These are phyloP conservation scores for Aspergillus pseudoterreus DNA, from an alignment of 2,329 filamentous ascomycete species.

Conservation along the genomic window DNA sequence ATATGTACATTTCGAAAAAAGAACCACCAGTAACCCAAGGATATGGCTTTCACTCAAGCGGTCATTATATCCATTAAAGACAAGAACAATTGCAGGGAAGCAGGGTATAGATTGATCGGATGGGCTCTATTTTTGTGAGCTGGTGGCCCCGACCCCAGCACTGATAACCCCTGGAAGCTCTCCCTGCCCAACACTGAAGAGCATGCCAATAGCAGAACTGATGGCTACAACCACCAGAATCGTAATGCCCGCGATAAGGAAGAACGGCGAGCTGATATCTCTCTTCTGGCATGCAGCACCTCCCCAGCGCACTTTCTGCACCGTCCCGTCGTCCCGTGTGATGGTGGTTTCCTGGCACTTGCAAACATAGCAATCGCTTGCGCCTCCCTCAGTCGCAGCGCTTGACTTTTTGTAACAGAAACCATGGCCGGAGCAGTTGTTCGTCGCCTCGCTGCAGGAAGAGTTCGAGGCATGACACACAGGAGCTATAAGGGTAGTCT, in stretches of 20 bases:
- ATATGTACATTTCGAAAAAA: not conserved
- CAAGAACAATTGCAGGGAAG: not conserved
- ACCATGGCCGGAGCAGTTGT: constrained; percentile 80
- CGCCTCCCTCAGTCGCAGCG: constrained; percentile 29
- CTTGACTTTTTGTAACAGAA: constrained; percentile 66
- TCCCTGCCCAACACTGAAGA: constrained; percentile 81
- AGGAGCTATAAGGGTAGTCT: constrained; percentile 52
- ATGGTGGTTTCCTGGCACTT: constrained; percentile 62
- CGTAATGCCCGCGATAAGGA: constrained; percentile 74
- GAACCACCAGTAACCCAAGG: not conserved
- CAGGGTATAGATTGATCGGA: not conserved
- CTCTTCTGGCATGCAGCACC: constrained; percentile 86
- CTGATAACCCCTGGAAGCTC: constrained; percentile 90
- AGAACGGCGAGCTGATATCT: constrained; percentile 85
- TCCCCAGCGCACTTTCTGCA: constrained; percentile 71
- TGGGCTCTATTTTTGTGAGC: constrained; percentile 35
- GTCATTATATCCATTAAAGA: too few species aligned
- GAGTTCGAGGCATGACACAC: constrained; percentile 70
- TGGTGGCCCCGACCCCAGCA: constrained; percentile 80
- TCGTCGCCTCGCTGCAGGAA: constrained; percentile 66
- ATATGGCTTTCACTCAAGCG: not conserved
- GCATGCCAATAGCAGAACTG: constrained; percentile 67
- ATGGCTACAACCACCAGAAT: constrained; percentile 67
- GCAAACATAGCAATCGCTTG: constrained; percentile 71
- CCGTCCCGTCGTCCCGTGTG: constrained; percentile 42